These are phyloP conservation scores for Oryza officinalis DNA, from an alignment of 176 grass and related monocot genomes.

Conservation along the genomic window DNA sequence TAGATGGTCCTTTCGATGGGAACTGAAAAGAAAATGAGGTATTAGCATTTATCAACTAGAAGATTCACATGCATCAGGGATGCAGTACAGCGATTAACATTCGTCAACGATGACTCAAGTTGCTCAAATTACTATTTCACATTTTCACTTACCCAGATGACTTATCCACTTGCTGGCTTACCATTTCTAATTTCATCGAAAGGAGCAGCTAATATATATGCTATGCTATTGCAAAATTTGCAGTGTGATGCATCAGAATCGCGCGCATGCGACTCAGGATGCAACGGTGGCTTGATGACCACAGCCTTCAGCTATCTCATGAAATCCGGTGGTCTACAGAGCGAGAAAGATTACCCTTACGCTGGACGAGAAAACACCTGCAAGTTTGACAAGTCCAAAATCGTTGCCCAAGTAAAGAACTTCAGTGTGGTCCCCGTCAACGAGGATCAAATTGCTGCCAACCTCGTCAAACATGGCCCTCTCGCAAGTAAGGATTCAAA, in stretches of 20 bases:
- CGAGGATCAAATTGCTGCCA: conserved; percentile 80
- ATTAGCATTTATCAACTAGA: neutral
- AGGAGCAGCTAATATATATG: neutral
- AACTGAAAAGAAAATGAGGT: neutral
- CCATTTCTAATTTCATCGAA: conserved; percentile 11
- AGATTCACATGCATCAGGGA: neutral
- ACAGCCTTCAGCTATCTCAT: conserved; percentile 72
- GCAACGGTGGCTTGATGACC: conserved; percentile 90
- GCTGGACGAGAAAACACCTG: conserved; percentile 46
- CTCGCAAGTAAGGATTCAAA: conserved; percentile 66
- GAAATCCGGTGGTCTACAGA: conserved; percentile 70
- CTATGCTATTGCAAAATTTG: conserved; percentile 17
- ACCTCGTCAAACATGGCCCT: conserved; percentile 76
- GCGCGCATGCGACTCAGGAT: conserved; percentile 64
- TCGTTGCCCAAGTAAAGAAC: conserved; percentile 69
- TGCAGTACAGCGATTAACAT: neutral
- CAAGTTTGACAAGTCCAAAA: conserved; percentile 84
- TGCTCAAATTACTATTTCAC: neutral
- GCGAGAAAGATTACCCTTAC: conserved; percentile 75
- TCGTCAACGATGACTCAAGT: neutral
- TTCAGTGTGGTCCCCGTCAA: conserved; percentile 66
- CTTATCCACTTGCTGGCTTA: neutral
- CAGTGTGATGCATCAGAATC: conserved; percentile 74
- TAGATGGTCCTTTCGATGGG: neutral
- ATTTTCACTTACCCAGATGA: neutral